Conservation (phyloP, 2,329 filamentous ascomycete species). For the Diatrype stigma region DNA sequence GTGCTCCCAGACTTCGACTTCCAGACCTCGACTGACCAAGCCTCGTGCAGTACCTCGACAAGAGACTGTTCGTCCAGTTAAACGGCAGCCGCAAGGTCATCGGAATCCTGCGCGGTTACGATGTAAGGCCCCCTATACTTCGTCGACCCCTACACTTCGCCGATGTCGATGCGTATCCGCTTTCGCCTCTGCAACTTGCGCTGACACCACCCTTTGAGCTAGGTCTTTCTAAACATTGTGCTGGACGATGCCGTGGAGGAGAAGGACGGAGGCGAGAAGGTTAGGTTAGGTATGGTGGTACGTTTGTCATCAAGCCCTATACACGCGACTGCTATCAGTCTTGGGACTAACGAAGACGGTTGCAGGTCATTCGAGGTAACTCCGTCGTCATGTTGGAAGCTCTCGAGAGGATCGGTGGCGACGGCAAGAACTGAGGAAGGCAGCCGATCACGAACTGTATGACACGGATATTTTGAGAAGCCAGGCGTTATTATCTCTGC, state of each 20-base stretch:
- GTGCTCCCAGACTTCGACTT: neutral
- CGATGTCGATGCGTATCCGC: neutral
- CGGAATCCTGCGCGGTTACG: constrained; percentile 89
- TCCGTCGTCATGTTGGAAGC: constrained; percentile 98
- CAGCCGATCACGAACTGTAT: too few relatives aligned
- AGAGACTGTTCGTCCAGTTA: constrained; percentile 94
- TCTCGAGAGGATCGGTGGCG: constrained; percentile 62
- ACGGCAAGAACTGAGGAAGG: constrained; percentile 37
- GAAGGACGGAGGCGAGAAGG: constrained; percentile 86
- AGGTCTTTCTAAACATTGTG: constrained; percentile 98
- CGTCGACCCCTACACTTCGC: neutral
- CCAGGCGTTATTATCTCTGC: too few relatives aligned
- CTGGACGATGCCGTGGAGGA: constrained; percentile 96
- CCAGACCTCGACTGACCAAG: neutral
- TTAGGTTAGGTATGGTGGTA: constrained; percentile 88
- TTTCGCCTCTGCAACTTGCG: neutral
- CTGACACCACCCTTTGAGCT: neutral
- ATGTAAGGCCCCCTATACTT: constrained; percentile 56
- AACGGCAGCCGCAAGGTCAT: constrained; percentile 98
- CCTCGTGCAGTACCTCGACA: constrained; percentile 99
- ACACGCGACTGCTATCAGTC: constrained; percentile 21
- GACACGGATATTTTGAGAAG: too few relatives aligned
- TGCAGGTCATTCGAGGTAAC: constrained; percentile 89
- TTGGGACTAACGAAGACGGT: neutral
- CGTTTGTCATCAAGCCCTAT: constrained; percentile 29